Evolutionary conservation across 192 early-diverging fungal genomes (phyloP).

Genomic region (Geranomyces michiganensis): DNA sequence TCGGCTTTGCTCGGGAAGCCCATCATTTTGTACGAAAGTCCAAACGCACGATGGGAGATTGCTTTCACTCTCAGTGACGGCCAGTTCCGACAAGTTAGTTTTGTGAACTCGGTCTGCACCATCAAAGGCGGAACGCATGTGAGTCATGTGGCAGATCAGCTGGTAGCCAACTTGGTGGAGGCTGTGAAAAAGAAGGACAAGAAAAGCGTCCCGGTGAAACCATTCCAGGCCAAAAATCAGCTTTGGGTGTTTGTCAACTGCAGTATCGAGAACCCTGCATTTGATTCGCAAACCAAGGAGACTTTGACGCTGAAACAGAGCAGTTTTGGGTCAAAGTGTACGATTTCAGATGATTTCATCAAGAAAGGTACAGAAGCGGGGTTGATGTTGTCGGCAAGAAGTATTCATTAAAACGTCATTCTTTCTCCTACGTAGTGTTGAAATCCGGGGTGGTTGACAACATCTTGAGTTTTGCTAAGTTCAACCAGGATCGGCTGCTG

Average conservation of each 20-base stretch:
- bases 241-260: conserved; percentile 95
- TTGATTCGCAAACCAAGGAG: conserved; percentile 98
- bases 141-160: conserved; percentile 76
- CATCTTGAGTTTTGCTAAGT: conserved; percentile 69
- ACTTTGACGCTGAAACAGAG: conserved; percentile 79
- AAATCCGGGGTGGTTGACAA: conserved; percentile 85
- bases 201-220: conserved; percentile 70
- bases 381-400: neutral
- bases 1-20: conserved; percentile 29
- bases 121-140: conserved; percentile 92
- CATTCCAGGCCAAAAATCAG: conserved; percentile 84
- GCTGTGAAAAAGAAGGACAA: conserved; percentile 74
- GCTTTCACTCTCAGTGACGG: conserved; percentile 91
- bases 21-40: conserved; percentile 68
- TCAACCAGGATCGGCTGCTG: conserved; percentile 73
- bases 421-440: conserved; percentile 53
- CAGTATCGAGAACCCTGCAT: conserved; percentile 90
- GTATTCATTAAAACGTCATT: neutral
- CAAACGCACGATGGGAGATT: conserved; percentile 90
- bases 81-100: conserved; percentile 94
- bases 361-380: conserved; percentile 76
- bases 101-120: conserved; percentile 97
- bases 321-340: conserved; percentile 82
- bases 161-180: conserved; percentile 70
- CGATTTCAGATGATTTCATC: conserved; percentile 76